Conservation (phyloP, 306 rosid species). For the Inga oerstediana region DNA sequence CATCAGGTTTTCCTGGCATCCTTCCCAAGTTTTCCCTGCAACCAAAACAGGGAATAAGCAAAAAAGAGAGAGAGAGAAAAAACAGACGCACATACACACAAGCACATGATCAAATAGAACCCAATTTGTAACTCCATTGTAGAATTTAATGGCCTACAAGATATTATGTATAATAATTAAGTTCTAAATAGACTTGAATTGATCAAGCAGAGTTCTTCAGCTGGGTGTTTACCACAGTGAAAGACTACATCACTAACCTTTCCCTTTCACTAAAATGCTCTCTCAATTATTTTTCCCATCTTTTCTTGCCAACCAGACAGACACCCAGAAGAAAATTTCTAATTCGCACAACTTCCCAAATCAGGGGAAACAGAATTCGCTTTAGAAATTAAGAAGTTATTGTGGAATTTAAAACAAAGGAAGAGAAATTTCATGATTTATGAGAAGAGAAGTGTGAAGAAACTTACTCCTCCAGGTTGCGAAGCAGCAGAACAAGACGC, state of each 20-base stretch:
- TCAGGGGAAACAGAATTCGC: slow-evolving; percentile 23
- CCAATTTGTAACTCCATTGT: slow-evolving; percentile 19
- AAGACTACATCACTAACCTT: not conserved
- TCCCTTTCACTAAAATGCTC: slow-evolving; percentile 19
- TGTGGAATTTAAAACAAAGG: slow-evolving; percentile 24
- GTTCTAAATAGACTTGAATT: too few relatives aligned
- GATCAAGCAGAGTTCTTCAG: slow-evolving; percentile 12
- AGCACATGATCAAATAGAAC: slow-evolving; percentile 20
- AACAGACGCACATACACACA: not conserved
- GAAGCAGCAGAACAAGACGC: slow-evolving; percentile 14
- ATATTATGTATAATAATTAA: not conserved
- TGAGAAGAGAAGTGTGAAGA: slow-evolving; percentile 23
- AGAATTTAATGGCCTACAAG: slow-evolving; percentile 11
- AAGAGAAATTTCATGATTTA: slow-evolving; percentile 17
- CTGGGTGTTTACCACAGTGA: slow-evolving; percentile 22
- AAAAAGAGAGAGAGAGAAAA: not conserved
- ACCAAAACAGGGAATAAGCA: slow-evolving; percentile 22
- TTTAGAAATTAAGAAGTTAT: not conserved
- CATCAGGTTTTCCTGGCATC: slow-evolving; percentile 74
- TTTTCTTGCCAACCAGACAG: slow-evolving; percentile 34
- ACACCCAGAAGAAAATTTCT: slow-evolving; percentile 7
- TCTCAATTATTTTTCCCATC: slow-evolving; percentile 1
- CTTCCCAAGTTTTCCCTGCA: slow-evolving; percentile 49
- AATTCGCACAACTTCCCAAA: slow-evolving; percentile 21
- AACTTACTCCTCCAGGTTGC: slow-evolving; percentile 40